These are phyloP conservation scores for Kurtzmaniella cleridarum DNA, from an alignment of 805 yeast genomes.

Conservation along the genomic window DNA sequence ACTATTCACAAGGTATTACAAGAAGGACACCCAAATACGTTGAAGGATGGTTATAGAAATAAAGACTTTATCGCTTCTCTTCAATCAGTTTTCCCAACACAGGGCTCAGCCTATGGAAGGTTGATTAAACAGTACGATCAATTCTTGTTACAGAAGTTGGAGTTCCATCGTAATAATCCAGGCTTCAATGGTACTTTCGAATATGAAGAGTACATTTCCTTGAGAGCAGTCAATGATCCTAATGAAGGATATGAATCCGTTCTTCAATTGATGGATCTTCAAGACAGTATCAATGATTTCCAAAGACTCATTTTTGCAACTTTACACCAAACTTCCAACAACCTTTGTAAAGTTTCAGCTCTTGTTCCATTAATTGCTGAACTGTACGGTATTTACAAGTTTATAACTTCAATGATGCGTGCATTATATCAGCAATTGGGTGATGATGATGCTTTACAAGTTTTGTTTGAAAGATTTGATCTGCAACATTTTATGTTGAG, in stretches of 20 bases:
- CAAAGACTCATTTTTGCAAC: conserved; percentile 73
- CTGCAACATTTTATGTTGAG: conserved; percentile 67
- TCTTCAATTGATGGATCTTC: conserved; percentile 77
- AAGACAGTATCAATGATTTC: conserved; percentile 76
- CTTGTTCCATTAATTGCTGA: conserved; percentile 88
- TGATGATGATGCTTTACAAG: conserved; percentile 70
- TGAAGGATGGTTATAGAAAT: conserved; percentile 76
- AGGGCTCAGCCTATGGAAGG: conserved; percentile 54
- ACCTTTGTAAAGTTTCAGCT: conserved; percentile 79
- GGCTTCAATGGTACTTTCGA: conserved; percentile 95
- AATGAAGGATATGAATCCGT: conserved; percentile 93
- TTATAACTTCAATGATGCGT: conserved; percentile 82
- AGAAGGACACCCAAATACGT: conserved; percentile 89
- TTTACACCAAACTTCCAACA: conserved; percentile 51
- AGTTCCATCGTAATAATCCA: conserved; percentile 77
- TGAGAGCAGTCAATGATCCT: conserved; percentile 85
- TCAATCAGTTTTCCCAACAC: conserved; percentile 46
- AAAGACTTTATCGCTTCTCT: conserved; percentile 73
- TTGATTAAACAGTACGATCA: conserved; percentile 73
- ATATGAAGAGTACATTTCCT: conserved; percentile 88
- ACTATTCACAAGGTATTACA: conserved; percentile 89
- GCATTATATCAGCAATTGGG: conserved; percentile 75
- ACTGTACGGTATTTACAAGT: conserved; percentile 88
- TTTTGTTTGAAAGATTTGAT: conserved; percentile 64
- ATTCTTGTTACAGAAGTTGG: conserved; percentile 65